phyloP scores from a whole-genome alignment of 2,329 filamentous ascomycete species.

The Fusarium sp. region DNA sequence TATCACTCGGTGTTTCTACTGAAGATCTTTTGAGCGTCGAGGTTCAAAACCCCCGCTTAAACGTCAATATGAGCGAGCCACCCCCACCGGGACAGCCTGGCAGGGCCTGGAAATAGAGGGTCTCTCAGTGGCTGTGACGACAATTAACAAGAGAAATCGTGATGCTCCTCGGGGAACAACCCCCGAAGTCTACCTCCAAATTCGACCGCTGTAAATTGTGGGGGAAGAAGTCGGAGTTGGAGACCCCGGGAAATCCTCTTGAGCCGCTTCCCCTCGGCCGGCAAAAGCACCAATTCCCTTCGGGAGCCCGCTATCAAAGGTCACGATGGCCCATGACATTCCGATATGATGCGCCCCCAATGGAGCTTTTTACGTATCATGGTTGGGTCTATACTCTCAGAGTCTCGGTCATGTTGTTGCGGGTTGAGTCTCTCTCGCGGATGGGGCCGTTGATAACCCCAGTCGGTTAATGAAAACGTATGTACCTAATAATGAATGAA shows the following conservation, averaged over 20 bases:
- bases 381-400: constrained; percentile 11
- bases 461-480: neutral
- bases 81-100: constrained; percentile 34
- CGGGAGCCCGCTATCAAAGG: constrained; percentile 25
- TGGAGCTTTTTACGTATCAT: constrained; percentile 19
- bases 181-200: constrained; percentile 15
- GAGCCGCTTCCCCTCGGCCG: constrained; percentile 44
- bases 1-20: constrained; percentile 29
- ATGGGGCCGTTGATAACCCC: constrained; percentile 33
- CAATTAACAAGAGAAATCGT: neutral
- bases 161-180: constrained; percentile 25
- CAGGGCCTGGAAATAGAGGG: constrained; percentile 20
- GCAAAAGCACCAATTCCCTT: constrained; percentile 33
- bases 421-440: constrained; percentile 5
- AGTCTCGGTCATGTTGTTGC: constrained; percentile 32
- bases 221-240: constrained; percentile 42
- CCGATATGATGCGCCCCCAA: constrained; percentile 31
- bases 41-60: constrained; percentile 24
- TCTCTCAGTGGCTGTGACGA: constrained; percentile 21
- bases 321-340: constrained; percentile 38
- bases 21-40: constrained; percentile 4
- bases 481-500: neutral
- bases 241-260: constrained; percentile 51
- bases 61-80: constrained; percentile 40
- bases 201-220: constrained; percentile 23